phyloP scores from a whole-genome alignment of 2,329 filamentous ascomycete genomes.

The Penicillium sp. region DNA sequence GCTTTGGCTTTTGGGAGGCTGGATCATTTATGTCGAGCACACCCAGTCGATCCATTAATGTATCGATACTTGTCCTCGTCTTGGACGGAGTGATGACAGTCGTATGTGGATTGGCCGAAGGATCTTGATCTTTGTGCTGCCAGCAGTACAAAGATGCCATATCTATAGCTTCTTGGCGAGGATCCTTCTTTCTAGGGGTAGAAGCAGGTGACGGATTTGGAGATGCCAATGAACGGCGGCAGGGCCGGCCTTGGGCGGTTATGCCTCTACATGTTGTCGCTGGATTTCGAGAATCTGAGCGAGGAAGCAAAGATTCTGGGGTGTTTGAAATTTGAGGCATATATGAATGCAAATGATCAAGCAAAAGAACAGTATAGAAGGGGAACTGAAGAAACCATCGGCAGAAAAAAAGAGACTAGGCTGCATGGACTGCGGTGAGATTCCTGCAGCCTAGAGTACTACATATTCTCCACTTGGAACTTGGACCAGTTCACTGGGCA shows the following conservation, averaged over 20 bases:
- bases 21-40: slow-evolving; percentile 61
- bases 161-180: slow-evolving; percentile 22
- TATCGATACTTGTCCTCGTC: slow-evolving; percentile 79
- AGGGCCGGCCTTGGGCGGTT: slow-evolving; percentile 76
- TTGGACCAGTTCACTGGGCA: not conserved
- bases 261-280: slow-evolving; percentile 83
- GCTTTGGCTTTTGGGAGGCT: slow-evolving; percentile 2
- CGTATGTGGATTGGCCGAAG: slow-evolving; percentile 13
- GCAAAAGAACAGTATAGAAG: not conserved
- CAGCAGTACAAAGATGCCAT: slow-evolving; percentile 69
- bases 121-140: slow-evolving; percentile 90
- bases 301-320: slow-evolving; percentile 73
- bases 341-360: not conserved
- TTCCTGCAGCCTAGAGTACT: not conserved
- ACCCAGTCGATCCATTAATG: slow-evolving; percentile 74
- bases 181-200: slow-evolving; percentile 25
- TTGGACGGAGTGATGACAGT: slow-evolving; percentile 46
- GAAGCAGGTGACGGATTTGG: slow-evolving; percentile 29
- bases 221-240: slow-evolving; percentile 66
- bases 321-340: slow-evolving; percentile 71
- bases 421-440: slow-evolving; percentile 8
- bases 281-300: slow-evolving; percentile 81
- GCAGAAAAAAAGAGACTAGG: not conserved
- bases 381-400: not conserved
- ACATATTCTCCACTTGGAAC: slow-evolving; percentile 4